Base-by-base conservation (phyloP, 2,329 filamentous ascomycete genomes). In the Fusarium sp. region DNA sequence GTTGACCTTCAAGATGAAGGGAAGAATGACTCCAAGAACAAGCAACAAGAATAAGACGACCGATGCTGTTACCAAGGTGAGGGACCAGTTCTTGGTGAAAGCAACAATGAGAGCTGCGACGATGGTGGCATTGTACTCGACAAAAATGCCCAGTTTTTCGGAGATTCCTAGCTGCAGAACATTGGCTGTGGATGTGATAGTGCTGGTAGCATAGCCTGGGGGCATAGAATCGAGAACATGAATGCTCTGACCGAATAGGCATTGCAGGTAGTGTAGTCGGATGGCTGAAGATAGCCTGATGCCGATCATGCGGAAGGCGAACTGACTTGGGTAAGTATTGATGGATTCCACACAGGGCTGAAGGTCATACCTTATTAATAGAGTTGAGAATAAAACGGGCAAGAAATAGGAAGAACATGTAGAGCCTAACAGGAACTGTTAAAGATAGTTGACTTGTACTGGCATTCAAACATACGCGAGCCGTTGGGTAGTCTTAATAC, bases 361-460 rank as follows among this genome's bases (percentile, higher is more conserved):
- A 14, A 13, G 13, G 16, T 22, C 71, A 38, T 74, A 86, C 86
- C 80, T 89, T 89, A 73, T 88, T 88, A 68, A 91, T 83, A 71
- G 93, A 94, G 69, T 88, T 89, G 45, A 93, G 83, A 20, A 83
- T 78, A 73, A 93, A 91, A 57, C 92, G 90, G 16, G 84, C 92
- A 45, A 94, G 81, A 80, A 94, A 95, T 8, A 95, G 84, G 64
- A 90, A 90, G 64, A 94, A 88, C 76, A 94, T 90, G 80, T 91
- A 93, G 0, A 95, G 83, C 2, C 89, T 90, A 69, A 31, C 20
- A 47, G 50, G 5, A 34, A 24, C 66, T 22, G 74, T 67, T 14
- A 57, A 54, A 27, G 7, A 31, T 9, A 16, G 54, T 35, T 16
- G 22, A 9, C 4, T n/a, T 24, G 31, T 3, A 10, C 20, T 20